Percentiles rank a stretch among this genome's conserved stretches.
Conservation (phyloP, 2,329 filamentous ascomycete genomes). For the Neopestalotiopsis sp. region DNA sequence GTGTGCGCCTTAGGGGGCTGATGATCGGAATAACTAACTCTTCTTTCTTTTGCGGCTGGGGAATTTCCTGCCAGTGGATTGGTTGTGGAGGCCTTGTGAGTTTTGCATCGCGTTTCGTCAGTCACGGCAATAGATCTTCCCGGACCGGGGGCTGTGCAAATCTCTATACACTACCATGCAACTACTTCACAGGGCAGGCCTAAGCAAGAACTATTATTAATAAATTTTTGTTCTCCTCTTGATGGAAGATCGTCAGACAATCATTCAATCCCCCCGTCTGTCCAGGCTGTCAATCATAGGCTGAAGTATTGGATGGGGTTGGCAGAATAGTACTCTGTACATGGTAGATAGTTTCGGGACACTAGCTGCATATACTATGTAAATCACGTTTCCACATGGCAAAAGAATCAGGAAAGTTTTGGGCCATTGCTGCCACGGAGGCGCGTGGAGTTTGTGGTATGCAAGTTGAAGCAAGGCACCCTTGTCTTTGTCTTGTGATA, state of each 20-base stretch:
- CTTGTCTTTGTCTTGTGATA: not conserved
- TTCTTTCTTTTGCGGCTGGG: not conserved
- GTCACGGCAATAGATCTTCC: constrained; percentile 17
- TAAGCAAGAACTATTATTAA: not conserved
- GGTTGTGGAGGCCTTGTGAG: constrained; percentile 1
- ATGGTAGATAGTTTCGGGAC: not conserved
- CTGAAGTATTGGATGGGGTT: not conserved
- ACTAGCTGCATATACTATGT: not conserved
- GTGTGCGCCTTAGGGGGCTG: not conserved
- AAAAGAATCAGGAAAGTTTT: not conserved
- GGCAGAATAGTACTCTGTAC: not conserved
- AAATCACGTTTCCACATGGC: not conserved
- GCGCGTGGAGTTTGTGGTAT: too few relatives aligned
- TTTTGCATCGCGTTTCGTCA: constrained; percentile 19
- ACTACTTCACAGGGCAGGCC: not conserved
- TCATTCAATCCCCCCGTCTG: not conserved
- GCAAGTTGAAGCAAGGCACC: not conserved
- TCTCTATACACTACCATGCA: not conserved
- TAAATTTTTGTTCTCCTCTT: not conserved
- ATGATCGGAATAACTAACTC: not conserved
- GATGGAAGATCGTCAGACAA: not conserved
- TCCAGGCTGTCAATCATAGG: not conserved
- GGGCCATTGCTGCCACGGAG: not conserved
- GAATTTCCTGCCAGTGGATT: not conserved
- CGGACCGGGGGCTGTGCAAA: constrained; percentile 6